Evolutionary conservation across 2,329 filamentous ascomycete species (phyloP), one percentile per base, ranked within the genome.

Genomic region (Diaporthe citrichinensis): DNA sequence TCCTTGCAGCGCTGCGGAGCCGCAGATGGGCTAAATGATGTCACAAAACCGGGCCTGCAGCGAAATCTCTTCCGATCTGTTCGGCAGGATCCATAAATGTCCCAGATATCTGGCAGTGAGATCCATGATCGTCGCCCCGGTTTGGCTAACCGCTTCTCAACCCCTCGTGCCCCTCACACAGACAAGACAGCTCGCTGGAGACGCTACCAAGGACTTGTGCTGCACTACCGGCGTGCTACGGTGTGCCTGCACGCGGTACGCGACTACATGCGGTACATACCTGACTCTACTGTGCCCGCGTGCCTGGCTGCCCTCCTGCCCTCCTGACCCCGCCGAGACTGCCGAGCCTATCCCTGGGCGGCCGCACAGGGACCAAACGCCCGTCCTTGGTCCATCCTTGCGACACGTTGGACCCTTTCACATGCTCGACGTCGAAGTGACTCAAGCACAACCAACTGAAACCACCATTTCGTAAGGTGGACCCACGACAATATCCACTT

Each of bases 51-150:
- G 75, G 75, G 75, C 62, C 73, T 31, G 17, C 14, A 39, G 55
- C 71, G 55, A 76, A 76, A 76, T 76, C 73, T 76, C 75, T 65
- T 73, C 49, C 49, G 55, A 73, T 65, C 46, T 76, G 75, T 71
- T 74, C 68, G 69, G 68, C 44, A 71, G 67, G 73, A 65, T 57
- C 75, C 75, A 74, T 53, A 49, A 51, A 28, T 53, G 49, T 53
- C 31, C 51, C 59, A 62, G 44, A 36, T 51, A 72, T 53, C 41
- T 49, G 23, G 39, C 67, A 55, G n/a, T 61, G 51, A 49, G 49
- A 61, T 51, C 67, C 67, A 74, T 72, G 65, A 65, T 62, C 57
- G 73, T n/a, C 57, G 51, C 68, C 55, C 65, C 59, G 39, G 46
- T 53, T 41, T 51, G 71, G 57, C 36, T 53, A 68, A 68, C 62